A percentile compares a stretch with the other conserved stretches of the same genome.
phyloP scores from a whole-genome alignment of 805 yeast species.

The Pichia nanzhaoensis region DNA sequence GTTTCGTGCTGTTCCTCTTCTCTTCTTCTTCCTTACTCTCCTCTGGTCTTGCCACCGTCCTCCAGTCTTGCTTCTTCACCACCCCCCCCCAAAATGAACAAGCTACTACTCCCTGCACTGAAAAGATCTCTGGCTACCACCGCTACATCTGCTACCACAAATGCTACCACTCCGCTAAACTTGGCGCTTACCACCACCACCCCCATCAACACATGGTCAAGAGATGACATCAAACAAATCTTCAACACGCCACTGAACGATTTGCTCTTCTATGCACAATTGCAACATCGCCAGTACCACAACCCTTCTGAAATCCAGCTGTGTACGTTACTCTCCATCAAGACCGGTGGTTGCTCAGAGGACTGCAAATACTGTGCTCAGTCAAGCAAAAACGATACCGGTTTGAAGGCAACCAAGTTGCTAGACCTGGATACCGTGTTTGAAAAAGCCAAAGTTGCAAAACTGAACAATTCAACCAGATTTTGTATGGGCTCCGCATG shows the following conservation, averaged over 20 bases:
- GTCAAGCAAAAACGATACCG: slow-evolving; percentile 62
- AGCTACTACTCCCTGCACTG: neutral
- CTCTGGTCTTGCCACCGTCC: neutral
- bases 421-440: slow-evolving; percentile 56
- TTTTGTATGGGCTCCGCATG: slow-evolving; percentile 87
- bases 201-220: slow-evolving; percentile 47
- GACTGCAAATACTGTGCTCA: slow-evolving; percentile 81
- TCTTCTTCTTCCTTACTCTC: neutral
- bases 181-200: slow-evolving; percentile 27
- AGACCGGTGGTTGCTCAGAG: slow-evolving; percentile 77
- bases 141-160: neutral
- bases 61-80: neutral
- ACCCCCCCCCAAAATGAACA: neutral
- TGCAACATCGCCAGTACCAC: slow-evolving; percentile 60
- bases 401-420: slow-evolving; percentile 62
- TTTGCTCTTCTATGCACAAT: slow-evolving; percentile 51
- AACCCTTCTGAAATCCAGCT: slow-evolving; percentile 66
- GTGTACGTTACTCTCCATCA: slow-evolving; percentile 68
- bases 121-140: slow-evolving; percentile 6
- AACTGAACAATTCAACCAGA: slow-evolving; percentile 64
- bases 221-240: slow-evolving; percentile 50
- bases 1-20: neutral
- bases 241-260: slow-evolving; percentile 63
- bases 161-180: neutral
- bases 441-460: slow-evolving; percentile 57